Conservation (phyloP, 495 filamentous ascomycete species). For the Hypoxylon crocopeplum region DNA sequence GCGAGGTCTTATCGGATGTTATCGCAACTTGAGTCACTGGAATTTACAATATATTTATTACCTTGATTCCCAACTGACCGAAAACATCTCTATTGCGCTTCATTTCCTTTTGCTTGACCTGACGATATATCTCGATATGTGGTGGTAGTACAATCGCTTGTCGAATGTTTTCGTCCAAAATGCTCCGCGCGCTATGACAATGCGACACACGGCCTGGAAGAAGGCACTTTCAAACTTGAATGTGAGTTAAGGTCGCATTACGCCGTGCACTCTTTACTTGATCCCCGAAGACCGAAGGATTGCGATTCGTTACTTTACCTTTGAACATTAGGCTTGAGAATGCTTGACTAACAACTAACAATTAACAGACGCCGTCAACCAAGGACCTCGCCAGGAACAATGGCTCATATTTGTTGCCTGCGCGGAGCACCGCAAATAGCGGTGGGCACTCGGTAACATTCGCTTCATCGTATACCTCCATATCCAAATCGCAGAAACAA, state of each 20-base stretch:
- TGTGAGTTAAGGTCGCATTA: slow-evolving; percentile 30
- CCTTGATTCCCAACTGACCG: slow-evolving; percentile 6
- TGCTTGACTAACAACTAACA: slow-evolving; percentile 7
- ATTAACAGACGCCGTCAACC: slow-evolving; percentile 32
- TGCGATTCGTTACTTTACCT: too few species aligned
- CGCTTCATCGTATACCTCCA: slow-evolving; percentile 42
- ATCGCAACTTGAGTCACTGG: slow-evolving; percentile 29
- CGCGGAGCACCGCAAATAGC: slow-evolving; percentile 33
- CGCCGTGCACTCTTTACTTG: not conserved
- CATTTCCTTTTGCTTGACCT: not conserved
- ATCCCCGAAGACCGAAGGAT: too few species aligned
- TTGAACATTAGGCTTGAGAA: too few species aligned
- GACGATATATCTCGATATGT: slow-evolving; percentile 11
- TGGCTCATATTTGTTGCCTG: slow-evolving; percentile 30
- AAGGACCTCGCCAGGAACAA: slow-evolving; percentile 31
- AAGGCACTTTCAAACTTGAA: slow-evolving; percentile 40
- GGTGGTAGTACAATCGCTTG: slow-evolving; percentile 15
- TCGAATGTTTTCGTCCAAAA: slow-evolving; percentile 20
- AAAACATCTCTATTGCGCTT: not conserved
- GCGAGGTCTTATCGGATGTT: slow-evolving; percentile 24
- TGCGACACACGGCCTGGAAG: slow-evolving; percentile 39
- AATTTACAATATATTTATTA: slow-evolving; percentile 24
- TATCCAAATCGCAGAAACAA: slow-evolving; percentile 49
- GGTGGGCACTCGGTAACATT: slow-evolving; percentile 37
- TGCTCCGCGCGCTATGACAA: slow-evolving; percentile 42